Evolutionary conservation across 1,284 basidiomycete genomes (phyloP), one percentile per base, ranked within the genome.

Genomic region (Ceratobasidium sp.): DNA sequence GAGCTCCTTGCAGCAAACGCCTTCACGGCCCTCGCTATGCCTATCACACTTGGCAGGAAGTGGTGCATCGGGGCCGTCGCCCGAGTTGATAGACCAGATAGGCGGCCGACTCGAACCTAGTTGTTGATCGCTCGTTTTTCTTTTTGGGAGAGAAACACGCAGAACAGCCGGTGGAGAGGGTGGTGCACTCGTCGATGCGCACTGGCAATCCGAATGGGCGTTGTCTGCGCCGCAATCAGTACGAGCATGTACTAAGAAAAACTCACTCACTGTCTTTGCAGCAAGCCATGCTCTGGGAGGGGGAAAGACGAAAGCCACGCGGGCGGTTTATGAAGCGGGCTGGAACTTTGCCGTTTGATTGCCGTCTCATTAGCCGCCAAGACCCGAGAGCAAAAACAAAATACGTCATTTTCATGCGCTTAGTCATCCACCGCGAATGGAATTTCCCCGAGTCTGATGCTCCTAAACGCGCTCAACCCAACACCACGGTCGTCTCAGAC

Each of bases 1-100:
- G 77, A 96, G 89, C 77, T 95, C 93, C 81, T 94, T 93, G 85
- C 95, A 96, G 84, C 95, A 96, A 1, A 94, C 85, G 2, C 91
- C 93, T 69, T 89, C 77, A 30, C 78, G 59, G 23, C 20, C 69
- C 44, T 79, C 75, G 44, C 41, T 65, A 77, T 89, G 86, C 77
- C 88, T 85, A 57, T 89, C 88, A 82, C 94, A 95, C 83, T 91
- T 91, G 16, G 67, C n/a, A 20, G 78, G 79, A 27, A 81, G 69
- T 16, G 81, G 81, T 23, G 79, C 77, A 35, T 62, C 46, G 27
- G 38, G 16, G 33, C 78, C 66, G 23, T 57, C 44, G 10, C 73
- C 48, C 33, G 77, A 75, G 70, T 69, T 73, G 57, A 82, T 70
- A 23, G 81, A 71, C 81, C 81, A 82, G 1, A 82, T 50, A 3